These are phyloP conservation scores for Trichosporon sp. DNA, from an alignment of 1,284 basidiomycete species.

Conservation along the genomic window DNA sequence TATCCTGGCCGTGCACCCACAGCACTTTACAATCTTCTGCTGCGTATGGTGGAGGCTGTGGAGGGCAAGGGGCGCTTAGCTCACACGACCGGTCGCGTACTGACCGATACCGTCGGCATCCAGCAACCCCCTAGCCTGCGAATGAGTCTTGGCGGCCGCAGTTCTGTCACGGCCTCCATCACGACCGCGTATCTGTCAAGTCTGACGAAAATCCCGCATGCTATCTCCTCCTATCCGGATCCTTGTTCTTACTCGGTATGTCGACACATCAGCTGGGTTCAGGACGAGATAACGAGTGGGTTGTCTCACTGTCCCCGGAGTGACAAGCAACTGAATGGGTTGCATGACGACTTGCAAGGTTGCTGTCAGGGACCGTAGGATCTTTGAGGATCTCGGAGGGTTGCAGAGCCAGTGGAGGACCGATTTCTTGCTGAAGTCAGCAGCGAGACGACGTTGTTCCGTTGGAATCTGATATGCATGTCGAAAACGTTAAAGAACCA, in stretches of 20 bases:
- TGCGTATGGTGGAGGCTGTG: not conserved
- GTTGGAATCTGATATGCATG: conserved; percentile 10
- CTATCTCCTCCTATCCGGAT: not conserved
- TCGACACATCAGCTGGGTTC: not conserved
- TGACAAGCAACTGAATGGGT: conserved; percentile 7
- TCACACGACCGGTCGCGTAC: not conserved
- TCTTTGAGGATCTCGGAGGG: conserved; percentile 4
- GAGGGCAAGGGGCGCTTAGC: not conserved
- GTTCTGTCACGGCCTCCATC: not conserved
- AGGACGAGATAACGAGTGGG: conserved; percentile 12
- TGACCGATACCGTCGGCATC: not conserved
- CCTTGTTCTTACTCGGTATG: not conserved
- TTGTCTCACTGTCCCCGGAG: conserved; percentile 2
- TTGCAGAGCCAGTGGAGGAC: not conserved
- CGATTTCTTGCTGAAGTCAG: not conserved
- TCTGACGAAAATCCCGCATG: not conserved
- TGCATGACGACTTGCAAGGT: not conserved
- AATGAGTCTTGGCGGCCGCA: not conserved
- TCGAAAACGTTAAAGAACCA: conserved; percentile 1
- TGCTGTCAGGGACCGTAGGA: not conserved
- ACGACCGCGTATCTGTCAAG: not conserved
- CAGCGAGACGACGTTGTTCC: conserved; percentile 1
- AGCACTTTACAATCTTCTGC: not conserved
- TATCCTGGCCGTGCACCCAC: conserved; percentile 3
- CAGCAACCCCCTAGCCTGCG: too few relatives aligned